phyloP scores from a whole-genome alignment of 2,329 filamentous ascomycete species.

The Fragosphaeria purpurea region DNA sequence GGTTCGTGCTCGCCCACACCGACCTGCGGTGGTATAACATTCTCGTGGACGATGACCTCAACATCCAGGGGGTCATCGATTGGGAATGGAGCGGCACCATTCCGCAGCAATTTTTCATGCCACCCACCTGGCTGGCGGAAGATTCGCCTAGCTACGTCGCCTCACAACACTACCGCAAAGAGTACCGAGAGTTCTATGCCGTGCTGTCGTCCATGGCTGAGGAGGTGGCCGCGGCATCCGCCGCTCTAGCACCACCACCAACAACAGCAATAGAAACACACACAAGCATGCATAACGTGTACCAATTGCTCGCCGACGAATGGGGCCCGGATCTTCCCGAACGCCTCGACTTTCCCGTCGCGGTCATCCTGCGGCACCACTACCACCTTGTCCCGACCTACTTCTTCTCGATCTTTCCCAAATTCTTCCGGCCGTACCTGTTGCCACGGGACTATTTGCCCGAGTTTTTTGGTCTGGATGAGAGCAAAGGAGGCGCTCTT shows the following conservation, averaged over 20 bases:
- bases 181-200: background rate
- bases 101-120: constrained; percentile 8
- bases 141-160: constrained; percentile 1
- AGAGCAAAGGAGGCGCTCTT: no score
- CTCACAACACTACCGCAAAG: background rate
- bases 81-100: constrained; percentile 17
- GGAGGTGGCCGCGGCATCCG: background rate
- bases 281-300: no score
- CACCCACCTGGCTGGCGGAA: constrained; percentile 13
- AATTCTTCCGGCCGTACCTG: no score
- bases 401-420: constrained; percentile 3
- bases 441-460: no score
- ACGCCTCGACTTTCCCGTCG: background rate
- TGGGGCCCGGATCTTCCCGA: background rate
- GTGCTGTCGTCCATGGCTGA: background rate
- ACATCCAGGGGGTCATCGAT: constrained; percentile 18
- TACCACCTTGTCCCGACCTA: constrained; percentile 3
- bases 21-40: constrained; percentile 17
- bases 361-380: constrained; percentile 1
- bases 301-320: background rate
- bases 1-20: constrained; percentile 16
- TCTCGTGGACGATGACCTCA: constrained; percentile 16
- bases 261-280: no score
- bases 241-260: no score
- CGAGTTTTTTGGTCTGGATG: no score